These are phyloP conservation scores for Syncephalis plumigaleata DNA, from an alignment of 371 early-diverging fungal species.

Conservation along the genomic window DNA sequence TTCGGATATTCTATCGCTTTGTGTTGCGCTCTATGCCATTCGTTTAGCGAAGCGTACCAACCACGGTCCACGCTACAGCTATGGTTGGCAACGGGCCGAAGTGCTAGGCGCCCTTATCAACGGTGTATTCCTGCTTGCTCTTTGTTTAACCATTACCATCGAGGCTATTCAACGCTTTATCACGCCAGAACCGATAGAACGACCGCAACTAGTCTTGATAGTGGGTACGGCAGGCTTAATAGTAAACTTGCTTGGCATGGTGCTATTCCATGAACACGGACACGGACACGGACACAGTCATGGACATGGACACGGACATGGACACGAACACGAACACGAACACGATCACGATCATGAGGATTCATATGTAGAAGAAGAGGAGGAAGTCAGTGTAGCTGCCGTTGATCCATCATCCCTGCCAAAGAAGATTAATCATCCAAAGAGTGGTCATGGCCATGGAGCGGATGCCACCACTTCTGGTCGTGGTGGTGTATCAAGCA, in stretches of 20 bases:
- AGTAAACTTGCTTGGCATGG: slow-evolving; percentile 66
- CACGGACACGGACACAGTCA: slow-evolving; percentile 16
- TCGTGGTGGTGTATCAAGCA: too few species aligned
- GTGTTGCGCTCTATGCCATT: slow-evolving; percentile 76
- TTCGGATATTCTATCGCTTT: slow-evolving; percentile 61
- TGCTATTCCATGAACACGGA: slow-evolving; percentile 49
- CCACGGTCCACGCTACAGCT: slow-evolving; percentile 43
- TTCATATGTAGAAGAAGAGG: too few species aligned
- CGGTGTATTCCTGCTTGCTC: slow-evolving; percentile 71
- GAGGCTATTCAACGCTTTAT: slow-evolving; percentile 74
- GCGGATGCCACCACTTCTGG: too few species aligned
- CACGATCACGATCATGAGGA: slow-evolving; percentile 14
- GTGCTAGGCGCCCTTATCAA: slow-evolving; percentile 83
- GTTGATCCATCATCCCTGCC: too few species aligned
- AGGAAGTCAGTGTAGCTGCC: too few species aligned
- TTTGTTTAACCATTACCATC: slow-evolving; percentile 72
- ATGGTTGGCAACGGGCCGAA: slow-evolving; percentile 86
- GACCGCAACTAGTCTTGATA: slow-evolving; percentile 59
- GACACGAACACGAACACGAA: slow-evolving; percentile 18
- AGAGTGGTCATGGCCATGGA: too few species aligned
- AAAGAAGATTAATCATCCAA: too few species aligned
- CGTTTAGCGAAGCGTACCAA: slow-evolving; percentile 24
- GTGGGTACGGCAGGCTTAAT: slow-evolving; percentile 70
- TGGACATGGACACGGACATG: slow-evolving; percentile 15
- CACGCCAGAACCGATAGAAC: slow-evolving; percentile 25